Evolutionary conservation across 1,284 basidiomycete genomes (phyloP).

Genomic region (Termitomyces sp.): DNA sequence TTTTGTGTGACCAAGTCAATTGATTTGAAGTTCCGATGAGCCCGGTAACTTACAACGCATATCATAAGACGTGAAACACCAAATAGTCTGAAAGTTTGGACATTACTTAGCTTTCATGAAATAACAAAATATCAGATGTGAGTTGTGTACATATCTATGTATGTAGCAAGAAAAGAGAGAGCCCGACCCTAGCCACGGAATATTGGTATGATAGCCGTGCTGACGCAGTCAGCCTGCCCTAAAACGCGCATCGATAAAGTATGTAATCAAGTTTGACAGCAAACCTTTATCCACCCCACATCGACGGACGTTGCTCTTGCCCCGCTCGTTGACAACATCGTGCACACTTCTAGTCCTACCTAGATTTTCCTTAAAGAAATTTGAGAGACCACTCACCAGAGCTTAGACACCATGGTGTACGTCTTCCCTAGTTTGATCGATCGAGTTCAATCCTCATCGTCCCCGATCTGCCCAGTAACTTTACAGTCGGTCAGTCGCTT

Average conservation of each 20-base stretch:
- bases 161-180: background rate
- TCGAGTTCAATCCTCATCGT: slow-evolving; percentile 28
- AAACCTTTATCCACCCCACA: slow-evolving; percentile 14
- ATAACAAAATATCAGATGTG: background rate
- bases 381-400: slow-evolving; percentile 24
- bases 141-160: background rate
- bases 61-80: background rate
- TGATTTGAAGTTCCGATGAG: background rate
- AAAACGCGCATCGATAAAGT: slow-evolving; percentile 17
- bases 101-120: no score
- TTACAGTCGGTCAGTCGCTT: slow-evolving; percentile 70
- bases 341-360: slow-evolving; percentile 3
- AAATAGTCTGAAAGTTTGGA: background rate
- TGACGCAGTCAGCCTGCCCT: slow-evolving; percentile 15
- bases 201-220: background rate
- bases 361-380: slow-evolving; percentile 28
- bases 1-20: background rate
- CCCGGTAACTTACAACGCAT: no score
- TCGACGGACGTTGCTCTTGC: slow-evolving; percentile 14
- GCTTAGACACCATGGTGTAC: slow-evolving; percentile 70
- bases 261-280: slow-evolving; percentile 13
- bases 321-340: slow-evolving; percentile 4
- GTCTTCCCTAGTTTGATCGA: slow-evolving; percentile 28
- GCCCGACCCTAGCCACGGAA: background rate
- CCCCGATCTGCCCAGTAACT: slow-evolving; percentile 56